Evolutionary conservation across 208 protist species (phyloP).

Genomic region (Trypanosoma cruzi): DNA sequence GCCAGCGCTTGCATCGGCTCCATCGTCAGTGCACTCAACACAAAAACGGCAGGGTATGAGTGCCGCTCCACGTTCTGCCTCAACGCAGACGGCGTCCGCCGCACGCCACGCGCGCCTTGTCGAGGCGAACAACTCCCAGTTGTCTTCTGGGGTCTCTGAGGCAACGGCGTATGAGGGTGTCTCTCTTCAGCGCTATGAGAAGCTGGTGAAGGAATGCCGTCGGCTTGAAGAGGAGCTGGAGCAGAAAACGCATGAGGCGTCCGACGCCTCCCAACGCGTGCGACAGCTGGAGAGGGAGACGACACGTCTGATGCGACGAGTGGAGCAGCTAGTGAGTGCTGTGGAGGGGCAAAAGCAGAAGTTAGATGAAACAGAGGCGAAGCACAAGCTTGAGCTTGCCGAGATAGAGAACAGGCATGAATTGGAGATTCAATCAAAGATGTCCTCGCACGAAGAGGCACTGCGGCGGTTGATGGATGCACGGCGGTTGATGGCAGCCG

Average conservation of each 20-base stretch:
- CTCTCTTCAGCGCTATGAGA: conserved; percentile 30
- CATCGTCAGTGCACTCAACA: neutral
- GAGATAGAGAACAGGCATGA: conserved; percentile 48
- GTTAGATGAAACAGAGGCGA: conserved; percentile 33
- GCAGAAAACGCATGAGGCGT: conserved; percentile 15
- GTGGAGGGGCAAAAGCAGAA: conserved; percentile 48
- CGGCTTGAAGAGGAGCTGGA: conserved; percentile 22
- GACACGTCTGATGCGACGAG: conserved; percentile 35
- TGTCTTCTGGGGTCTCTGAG: neutral
- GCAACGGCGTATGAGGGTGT: neutral
- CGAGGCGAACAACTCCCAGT: neutral
- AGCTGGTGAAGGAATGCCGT: conserved; percentile 20
- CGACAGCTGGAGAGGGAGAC: conserved; percentile 41
- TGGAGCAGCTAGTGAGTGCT: conserved; percentile 48
- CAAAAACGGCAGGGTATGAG: conserved; percentile 5
- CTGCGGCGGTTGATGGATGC: conserved; percentile 51
- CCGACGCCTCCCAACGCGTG: conserved; percentile 31
- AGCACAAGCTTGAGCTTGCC: conserved; percentile 46
- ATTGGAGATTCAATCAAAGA: conserved; percentile 38
- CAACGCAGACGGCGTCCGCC: neutral
- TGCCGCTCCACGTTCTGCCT: neutral
- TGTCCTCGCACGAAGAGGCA: conserved; percentile 54
- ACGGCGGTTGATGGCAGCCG: conserved; percentile 43
- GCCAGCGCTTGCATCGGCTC: conserved; percentile 2
- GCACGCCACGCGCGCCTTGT: neutral